These are phyloP conservation scores for Cichorium intybus DNA, from an alignment of 140 eudicot species.

Conservation along the genomic window DNA sequence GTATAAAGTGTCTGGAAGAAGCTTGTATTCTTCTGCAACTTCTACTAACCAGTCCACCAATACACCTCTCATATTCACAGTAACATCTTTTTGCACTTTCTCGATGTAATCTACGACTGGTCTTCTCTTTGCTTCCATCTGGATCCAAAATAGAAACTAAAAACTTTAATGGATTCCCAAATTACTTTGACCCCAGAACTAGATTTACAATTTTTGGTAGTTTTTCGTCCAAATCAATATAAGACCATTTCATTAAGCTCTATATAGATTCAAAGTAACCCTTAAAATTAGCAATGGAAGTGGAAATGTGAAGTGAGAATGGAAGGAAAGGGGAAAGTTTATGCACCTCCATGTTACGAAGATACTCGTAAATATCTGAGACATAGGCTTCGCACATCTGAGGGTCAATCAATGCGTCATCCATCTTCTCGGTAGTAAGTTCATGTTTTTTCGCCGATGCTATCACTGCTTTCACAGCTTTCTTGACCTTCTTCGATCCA, in stretches of 20 bases:
- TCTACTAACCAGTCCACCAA: slow-evolving; percentile 58
- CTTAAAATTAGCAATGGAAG: neutral
- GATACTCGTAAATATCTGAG: slow-evolving; percentile 30
- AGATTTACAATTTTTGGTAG: neutral
- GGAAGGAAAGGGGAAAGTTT: neutral
- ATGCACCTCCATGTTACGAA: slow-evolving; percentile 35
- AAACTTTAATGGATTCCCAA: neutral
- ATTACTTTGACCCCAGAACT: neutral
- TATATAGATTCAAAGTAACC: neutral
- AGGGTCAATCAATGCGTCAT: slow-evolving; percentile 7
- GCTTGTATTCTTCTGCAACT: slow-evolving; percentile 54
- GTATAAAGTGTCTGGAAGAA: slow-evolving; percentile 46
- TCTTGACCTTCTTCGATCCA: slow-evolving; percentile 18
- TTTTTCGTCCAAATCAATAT: neutral
- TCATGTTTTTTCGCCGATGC: slow-evolving; percentile 2
- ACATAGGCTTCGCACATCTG: slow-evolving; percentile 36
- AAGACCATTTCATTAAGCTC: neutral
- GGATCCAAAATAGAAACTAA: neutral
- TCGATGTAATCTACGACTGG: slow-evolving; percentile 41
- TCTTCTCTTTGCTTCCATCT: slow-evolving; percentile 47
- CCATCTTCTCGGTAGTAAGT: neutral
- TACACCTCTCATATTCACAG: slow-evolving; percentile 44
- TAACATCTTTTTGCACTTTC: slow-evolving; percentile 50
- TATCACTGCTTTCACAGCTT: neutral
- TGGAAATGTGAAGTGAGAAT: neutral